A percentile compares a stretch with the other conserved stretches of the same genome.
Conservation (phyloP, 805 yeast species). For the Nakazawaea holstii region DNA sequence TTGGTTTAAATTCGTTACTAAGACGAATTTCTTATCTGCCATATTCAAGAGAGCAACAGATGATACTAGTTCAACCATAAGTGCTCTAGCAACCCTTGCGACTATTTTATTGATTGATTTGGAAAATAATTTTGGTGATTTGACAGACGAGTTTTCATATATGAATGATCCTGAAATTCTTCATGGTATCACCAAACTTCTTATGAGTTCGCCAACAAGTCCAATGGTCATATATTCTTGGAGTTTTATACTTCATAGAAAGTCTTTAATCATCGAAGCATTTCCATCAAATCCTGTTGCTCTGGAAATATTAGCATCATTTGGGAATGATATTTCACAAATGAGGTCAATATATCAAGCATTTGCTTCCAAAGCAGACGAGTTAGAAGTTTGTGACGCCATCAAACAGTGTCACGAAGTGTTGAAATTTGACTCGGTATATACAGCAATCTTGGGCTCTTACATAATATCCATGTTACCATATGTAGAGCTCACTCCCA, state of each 20-base stretch:
- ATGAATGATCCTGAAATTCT: conserved; percentile 35
- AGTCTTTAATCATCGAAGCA: conserved; percentile 39
- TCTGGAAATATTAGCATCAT: conserved; percentile 15
- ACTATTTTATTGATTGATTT: conserved; percentile 54
- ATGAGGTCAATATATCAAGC: conserved; percentile 18
- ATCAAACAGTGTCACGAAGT: conserved; percentile 35
- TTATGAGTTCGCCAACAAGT: conserved; percentile 32
- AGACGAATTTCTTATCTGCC: conserved; percentile 22
- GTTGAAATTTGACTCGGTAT: conserved; percentile 44
- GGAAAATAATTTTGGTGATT: conserved; percentile 39
- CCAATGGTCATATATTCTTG: conserved; percentile 58
- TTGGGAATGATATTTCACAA: conserved; percentile 14
- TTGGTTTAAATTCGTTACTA: conserved; percentile 55
- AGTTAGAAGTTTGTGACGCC: conserved; percentile 39
- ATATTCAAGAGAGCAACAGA: background rate
- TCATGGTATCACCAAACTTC: conserved; percentile 31
- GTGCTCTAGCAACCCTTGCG: conserved; percentile 41
- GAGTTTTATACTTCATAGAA: conserved; percentile 56
- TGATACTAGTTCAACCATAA: conserved; percentile 20
- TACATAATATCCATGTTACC: conserved; percentile 43
- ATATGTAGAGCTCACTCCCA: conserved; percentile 39
- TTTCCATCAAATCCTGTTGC: conserved; percentile 21
- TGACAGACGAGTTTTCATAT: conserved; percentile 32
- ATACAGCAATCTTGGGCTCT: conserved; percentile 42
- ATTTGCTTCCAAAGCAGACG: conserved; percentile 34